These are phyloP conservation scores for Rubroboletus pulcherrimus DNA, from an alignment of 768 basidiomycete species.

Conservation along the genomic window DNA sequence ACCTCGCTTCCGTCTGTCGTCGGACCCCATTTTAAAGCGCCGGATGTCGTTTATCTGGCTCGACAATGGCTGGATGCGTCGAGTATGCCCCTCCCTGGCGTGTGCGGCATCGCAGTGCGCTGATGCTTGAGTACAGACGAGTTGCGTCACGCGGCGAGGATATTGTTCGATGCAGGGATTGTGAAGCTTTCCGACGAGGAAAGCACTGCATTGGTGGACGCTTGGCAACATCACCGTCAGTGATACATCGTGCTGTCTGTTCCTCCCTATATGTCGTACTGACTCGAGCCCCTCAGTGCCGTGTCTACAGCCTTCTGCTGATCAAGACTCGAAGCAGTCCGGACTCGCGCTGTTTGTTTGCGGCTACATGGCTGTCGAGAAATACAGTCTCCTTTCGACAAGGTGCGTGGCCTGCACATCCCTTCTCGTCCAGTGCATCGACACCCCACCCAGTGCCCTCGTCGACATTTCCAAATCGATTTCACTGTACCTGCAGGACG, in stretches of 20 bases:
- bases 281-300: slow-evolving; percentile 44
- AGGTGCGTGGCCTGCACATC: slow-evolving; percentile 41
- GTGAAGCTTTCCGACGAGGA: slow-evolving; percentile 66
- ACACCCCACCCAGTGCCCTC: slow-evolving; percentile 50
- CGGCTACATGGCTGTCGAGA: slow-evolving; percentile 78
- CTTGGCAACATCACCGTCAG: slow-evolving; percentile 64
- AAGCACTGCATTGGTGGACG: slow-evolving; percentile 52
- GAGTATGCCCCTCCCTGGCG: slow-evolving; percentile 40
- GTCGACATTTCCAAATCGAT: slow-evolving; percentile 85
- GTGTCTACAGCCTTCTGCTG: slow-evolving; percentile 53
- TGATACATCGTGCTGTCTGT: not conserved
- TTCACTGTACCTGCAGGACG: slow-evolving; percentile 70
- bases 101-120: not conserved
- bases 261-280: slow-evolving; percentile 1
- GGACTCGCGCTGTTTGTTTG: slow-evolving; percentile 77
- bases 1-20: slow-evolving; percentile 62
- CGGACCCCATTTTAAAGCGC: slow-evolving; percentile 57
- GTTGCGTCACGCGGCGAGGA: slow-evolving; percentile 68
- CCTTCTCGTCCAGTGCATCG: not conserved
- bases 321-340: slow-evolving; percentile 54
- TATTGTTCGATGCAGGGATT: slow-evolving; percentile 75
- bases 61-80: slow-evolving; percentile 72
- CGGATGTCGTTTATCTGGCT: slow-evolving; percentile 72
- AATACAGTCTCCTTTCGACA: slow-evolving; percentile 69
- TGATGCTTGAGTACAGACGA: slow-evolving; percentile 47